These are phyloP conservation scores for Penicillium sp. DNA, from an alignment of 2,329 filamentous ascomycete genomes.

Conservation along the genomic window DNA sequence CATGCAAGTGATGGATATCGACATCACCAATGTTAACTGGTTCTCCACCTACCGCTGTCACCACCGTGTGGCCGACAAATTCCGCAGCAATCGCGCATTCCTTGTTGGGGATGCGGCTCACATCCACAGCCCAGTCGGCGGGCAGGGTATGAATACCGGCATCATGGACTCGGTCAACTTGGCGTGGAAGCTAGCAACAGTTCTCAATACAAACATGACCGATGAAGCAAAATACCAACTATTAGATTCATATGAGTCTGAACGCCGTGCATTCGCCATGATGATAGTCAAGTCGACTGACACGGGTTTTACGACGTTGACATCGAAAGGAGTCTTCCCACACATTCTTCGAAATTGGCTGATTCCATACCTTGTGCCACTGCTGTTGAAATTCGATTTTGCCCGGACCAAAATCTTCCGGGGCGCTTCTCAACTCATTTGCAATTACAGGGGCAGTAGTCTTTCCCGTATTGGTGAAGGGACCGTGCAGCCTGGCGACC, in stretches of 20 bases:
- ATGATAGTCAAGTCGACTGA: conserved; percentile 47
- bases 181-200: conserved; percentile 54
- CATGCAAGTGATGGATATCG: conserved; percentile 21
- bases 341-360: conserved; percentile 42
- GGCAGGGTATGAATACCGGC: conserved; percentile 59
- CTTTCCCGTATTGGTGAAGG: conserved; percentile 31
- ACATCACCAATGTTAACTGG: conserved; percentile 34
- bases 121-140: conserved; percentile 55
- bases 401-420: conserved; percentile 28
- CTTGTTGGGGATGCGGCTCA: conserved; percentile 59
- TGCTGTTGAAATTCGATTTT: conserved; percentile 21
- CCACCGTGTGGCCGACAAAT: conserved; percentile 42
- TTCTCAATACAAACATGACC: conserved; percentile 33
- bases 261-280: conserved; percentile 49
- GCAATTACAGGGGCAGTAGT: conserved; percentile 44
- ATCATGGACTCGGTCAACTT: conserved; percentile 56
- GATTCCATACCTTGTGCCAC: conserved; percentile 36
- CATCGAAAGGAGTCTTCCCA: conserved; percentile 42
- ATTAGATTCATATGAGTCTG: conserved; percentile 49
- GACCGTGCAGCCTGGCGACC: conserved; percentile 48
- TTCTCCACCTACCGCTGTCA: conserved; percentile 49
- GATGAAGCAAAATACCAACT: conserved; percentile 39
- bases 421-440: conserved; percentile 44
- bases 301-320: conserved; percentile 40
- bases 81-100: conserved; percentile 51